These are phyloP conservation scores for Sugiyamaella marilandica DNA, from an alignment of 805 yeast genomes.

Conservation along the genomic window DNA sequence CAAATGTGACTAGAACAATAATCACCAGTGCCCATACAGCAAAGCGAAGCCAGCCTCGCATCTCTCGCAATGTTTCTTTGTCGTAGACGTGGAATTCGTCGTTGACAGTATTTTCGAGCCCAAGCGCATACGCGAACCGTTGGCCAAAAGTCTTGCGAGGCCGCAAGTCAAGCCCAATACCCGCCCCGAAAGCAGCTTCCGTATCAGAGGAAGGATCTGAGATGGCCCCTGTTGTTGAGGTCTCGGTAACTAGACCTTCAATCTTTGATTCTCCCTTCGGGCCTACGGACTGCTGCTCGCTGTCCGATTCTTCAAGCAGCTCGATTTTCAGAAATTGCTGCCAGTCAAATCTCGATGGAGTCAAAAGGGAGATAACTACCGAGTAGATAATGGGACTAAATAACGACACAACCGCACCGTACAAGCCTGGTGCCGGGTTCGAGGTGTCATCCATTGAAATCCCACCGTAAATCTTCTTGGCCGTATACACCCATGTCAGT, in stretches of 20 bases:
- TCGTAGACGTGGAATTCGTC: conserved; percentile 13
- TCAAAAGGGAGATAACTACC: conserved; percentile 30
- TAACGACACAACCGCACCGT: conserved; percentile 31
- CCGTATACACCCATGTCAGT: conserved; percentile 22
- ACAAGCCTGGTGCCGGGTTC: conserved; percentile 13
- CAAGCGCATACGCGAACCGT: not conserved
- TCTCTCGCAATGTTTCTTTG: conserved; percentile 9
- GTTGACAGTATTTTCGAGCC: not conserved
- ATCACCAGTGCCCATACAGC: conserved; percentile 9
- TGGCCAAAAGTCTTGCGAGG: not conserved
- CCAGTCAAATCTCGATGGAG: conserved; percentile 42
- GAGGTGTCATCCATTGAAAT: conserved; percentile 27
- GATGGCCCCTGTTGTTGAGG: not conserved
- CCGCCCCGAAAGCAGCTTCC: not conserved
- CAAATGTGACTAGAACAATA: conserved; percentile 49
- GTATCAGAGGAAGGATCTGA: not conserved
- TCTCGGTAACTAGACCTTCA: conserved; percentile 37
- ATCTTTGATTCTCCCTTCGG: not conserved
- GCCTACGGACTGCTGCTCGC: not conserved
- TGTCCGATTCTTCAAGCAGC: conserved; percentile 1
- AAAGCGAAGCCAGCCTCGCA: conserved; percentile 13
- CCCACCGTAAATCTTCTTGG: conserved; percentile 26
- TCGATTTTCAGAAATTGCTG: conserved; percentile 5
- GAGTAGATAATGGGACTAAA: conserved; percentile 23
- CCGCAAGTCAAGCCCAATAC: not conserved